Percentiles rank a stretch among this genome's conserved stretches.
Evolutionary conservation across 345 rosid genomes (phyloP).

Genomic region (Populus ilicifolia): DNA sequence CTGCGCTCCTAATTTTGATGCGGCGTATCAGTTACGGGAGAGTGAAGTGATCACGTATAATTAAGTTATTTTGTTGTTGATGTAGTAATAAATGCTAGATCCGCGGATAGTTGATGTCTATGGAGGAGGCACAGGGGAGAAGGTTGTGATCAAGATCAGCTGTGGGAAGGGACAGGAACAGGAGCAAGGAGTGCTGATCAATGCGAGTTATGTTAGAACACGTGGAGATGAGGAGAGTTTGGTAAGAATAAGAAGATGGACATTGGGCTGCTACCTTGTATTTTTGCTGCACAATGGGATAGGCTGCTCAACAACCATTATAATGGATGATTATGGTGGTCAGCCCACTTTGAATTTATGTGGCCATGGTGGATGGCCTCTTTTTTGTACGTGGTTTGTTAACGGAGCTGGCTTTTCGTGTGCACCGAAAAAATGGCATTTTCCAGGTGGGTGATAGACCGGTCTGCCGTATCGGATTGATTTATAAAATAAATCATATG

Average conservation of each 20-base stretch:
- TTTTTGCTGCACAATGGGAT: not conserved
- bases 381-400: no score
- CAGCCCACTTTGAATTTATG: conserved; percentile 3
- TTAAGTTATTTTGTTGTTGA: not conserved
- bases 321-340: not conserved
- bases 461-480: no score
- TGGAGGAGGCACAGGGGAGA: not conserved
- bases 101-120: not conserved
- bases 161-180: not conserved
- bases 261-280: not conserved
- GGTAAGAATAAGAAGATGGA: not conserved
- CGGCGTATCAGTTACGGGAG: not conserved
- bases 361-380: not conserved
- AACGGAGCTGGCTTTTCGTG: no score
- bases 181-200: not conserved
- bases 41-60: not conserved
- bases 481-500: no score
- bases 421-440: no score
- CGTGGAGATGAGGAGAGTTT: not conserved
- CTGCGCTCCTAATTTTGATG: not conserved
- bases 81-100: not conserved
- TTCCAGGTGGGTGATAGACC: no score
- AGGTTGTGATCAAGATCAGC: not conserved
- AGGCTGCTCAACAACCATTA: conserved; percentile 4
- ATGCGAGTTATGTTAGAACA: not conserved